A percentile compares a stretch with the other conserved stretches of the same genome.
phyloP scores from a whole-genome alignment of 1,139 yeast species.

The Hyphopichia buzzinii region DNA sequence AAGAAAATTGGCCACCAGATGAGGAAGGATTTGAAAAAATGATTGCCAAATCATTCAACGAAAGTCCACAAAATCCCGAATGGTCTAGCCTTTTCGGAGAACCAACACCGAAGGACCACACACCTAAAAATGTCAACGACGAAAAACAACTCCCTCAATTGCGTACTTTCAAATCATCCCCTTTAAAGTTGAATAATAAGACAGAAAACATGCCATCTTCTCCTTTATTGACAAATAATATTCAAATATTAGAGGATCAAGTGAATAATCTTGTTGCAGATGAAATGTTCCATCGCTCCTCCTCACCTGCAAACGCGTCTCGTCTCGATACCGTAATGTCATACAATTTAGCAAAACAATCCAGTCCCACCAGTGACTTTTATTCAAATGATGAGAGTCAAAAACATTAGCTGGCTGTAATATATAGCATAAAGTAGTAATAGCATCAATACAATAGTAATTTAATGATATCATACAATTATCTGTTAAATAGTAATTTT shows the following conservation, averaged over 20 bases:
- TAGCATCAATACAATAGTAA: too few relatives aligned
- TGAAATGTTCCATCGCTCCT: constrained; percentile 14
- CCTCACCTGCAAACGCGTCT: constrained; percentile 34
- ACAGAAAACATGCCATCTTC: constrained; percentile 46
- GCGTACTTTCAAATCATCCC: constrained; percentile 29
- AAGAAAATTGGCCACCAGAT: constrained; percentile 43
- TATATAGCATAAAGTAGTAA: too few relatives aligned
- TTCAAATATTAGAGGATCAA: constrained; percentile 14
- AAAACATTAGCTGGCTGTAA: not conserved
- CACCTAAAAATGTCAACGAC: constrained; percentile 31
- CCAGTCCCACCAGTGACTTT: constrained; percentile 5
- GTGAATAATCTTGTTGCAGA: constrained; percentile 15
- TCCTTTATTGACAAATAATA: constrained; percentile 22
- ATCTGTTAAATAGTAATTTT: too few relatives aligned
- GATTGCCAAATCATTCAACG: constrained; percentile 37
- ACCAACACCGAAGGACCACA: constrained; percentile 45
- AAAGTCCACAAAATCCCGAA: constrained; percentile 22
- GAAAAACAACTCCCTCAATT: constrained; percentile 35
- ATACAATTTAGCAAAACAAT: constrained; percentile 2
- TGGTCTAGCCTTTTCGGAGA: constrained; percentile 45
- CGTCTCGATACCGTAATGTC: constrained; percentile 30
- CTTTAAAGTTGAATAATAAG: constrained; percentile 19
- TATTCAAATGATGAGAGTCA: constrained; percentile 2
- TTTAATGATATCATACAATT: too few relatives aligned
- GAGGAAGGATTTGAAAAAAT: constrained; percentile 33